Base-by-base conservation (phyloP, 768 basidiomycete genomes). In the Mycena leptocephala region DNA sequence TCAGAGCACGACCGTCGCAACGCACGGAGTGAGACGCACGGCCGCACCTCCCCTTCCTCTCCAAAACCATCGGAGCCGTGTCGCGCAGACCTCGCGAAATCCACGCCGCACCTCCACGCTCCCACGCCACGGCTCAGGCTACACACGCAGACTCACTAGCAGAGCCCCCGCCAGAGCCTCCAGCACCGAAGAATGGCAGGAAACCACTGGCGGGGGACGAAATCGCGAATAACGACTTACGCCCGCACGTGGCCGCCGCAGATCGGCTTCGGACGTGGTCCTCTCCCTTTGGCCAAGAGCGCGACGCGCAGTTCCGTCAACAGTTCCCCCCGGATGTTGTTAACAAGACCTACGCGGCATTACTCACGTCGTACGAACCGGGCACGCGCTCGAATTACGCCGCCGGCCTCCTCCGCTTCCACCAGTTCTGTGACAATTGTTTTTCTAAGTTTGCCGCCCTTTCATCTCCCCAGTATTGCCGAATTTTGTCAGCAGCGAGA, bases 381-480 rank as follows among this genome's bases (percentile, higher is more conserved):
- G 67, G 65, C 55, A 81, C 83, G 3, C 76, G 73, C 13, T 66
- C 70, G 7, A 81, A 78, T 18, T 88, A 88, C 70, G 86, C 80
- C 9, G 83, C 85, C 1, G 85, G 87, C 16, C 76, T 86, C 0
- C 80, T 85, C 0, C 74, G 81, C 0, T 88, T 86, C 80, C 82
- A 79, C 0, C 84, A 88, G 70, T 89, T 85, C 68, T 88, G 87
- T 43, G 82, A 89, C 72, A 48, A 55, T n/a, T 39, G 37, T 39
- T 39, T 39, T 14, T 39, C 37, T 8, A 39, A 14, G 37, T 39
- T 39, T 39, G 37, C 7, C 14, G 37, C 37, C 37, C 37, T 39
- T 7, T 39, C 37, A 14, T 39, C 37, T 7, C 37, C 37, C 37
- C 37, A 39, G 14, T 39, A 39, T 8, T 39, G 37, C 37, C 37